A percentile compares a stretch with the other conserved stretches of the same genome.
Evolutionary conservation across 306 rosid genomes (phyloP).

Genomic region (Comarum palustre): DNA sequence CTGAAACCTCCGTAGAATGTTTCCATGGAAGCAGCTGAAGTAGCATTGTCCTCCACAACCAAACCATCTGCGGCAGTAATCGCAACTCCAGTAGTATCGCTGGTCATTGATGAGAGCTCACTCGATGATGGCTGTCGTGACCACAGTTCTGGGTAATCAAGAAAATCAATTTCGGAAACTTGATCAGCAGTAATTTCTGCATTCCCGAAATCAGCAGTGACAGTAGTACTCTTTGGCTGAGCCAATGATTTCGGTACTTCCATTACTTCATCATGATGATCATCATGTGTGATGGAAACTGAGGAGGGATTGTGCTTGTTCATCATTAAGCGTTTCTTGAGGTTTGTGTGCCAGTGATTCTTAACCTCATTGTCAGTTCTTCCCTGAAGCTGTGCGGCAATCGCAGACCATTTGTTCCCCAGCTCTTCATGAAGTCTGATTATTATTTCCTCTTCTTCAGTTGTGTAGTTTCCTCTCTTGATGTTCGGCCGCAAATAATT

Average conservation of each 20-base stretch:
- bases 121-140: conserved; percentile 24
- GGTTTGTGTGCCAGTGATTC: conserved; percentile 64
- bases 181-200: not conserved
- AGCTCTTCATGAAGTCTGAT: conserved; percentile 31
- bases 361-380: conserved; percentile 81
- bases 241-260: conserved; percentile 8
- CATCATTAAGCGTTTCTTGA: conserved; percentile 40
- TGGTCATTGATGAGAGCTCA: conserved; percentile 19
- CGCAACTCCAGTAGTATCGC: conserved; percentile 1
- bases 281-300: not conserved
- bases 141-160: conserved; percentile 1
- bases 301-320: conserved; percentile 10
- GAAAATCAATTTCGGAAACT: not conserved
- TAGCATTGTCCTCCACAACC: not conserved
- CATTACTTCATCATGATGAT: not conserved
- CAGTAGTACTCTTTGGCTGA: not conserved
- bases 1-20: conserved; percentile 11
- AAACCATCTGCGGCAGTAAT: not conserved
- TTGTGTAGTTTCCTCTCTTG: conserved; percentile 55
- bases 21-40: conserved; percentile 17
- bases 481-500: conserved; percentile 54
- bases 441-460: conserved; percentile 56
- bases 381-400: conserved; percentile 60
- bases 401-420: conserved; percentile 72
- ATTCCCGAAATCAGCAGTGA: not conserved